These are phyloP conservation scores for Vachellia collinsii DNA, from an alignment of 306 rosid genomes.

Conservation along the genomic window DNA sequence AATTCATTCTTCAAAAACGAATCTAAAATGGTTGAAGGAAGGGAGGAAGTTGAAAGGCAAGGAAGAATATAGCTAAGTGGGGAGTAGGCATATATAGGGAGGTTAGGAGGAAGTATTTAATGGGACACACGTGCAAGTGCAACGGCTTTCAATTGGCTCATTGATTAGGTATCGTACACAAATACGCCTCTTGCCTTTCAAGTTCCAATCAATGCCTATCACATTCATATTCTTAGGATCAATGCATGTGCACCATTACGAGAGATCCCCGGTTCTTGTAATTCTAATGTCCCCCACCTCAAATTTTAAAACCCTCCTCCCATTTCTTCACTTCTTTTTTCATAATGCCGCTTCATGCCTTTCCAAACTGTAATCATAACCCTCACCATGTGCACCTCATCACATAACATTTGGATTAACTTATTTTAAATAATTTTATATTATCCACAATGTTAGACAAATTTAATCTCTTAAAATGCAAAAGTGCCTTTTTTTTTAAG, in stretches of 20 bases:
- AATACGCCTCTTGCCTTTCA: background rate
- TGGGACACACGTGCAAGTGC: slow-evolving; percentile 39
- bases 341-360: slow-evolving; percentile 30
- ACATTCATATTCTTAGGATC: background rate
- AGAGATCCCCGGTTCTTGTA: background rate
- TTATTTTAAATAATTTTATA: too few species aligned
- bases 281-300: background rate
- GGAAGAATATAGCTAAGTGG: background rate
- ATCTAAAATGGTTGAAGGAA: background rate
- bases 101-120: slow-evolving; percentile 32
- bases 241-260: background rate
- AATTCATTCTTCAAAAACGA: too few species aligned
- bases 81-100: background rate
- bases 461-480: too few species aligned
- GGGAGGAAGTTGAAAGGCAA: background rate
- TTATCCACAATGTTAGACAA: too few species aligned
- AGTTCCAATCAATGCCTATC: background rate
- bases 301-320: background rate
- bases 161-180: background rate
- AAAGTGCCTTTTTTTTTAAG: too few species aligned
- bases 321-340: too few species aligned
- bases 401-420: background rate
- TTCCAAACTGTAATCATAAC: slow-evolving; percentile 27
- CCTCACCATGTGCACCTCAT: background rate
- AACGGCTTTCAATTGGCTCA: background rate